phyloP scores from a whole-genome alignment of 2,329 filamentous ascomycete species.

The Epichloe baconii region DNA sequence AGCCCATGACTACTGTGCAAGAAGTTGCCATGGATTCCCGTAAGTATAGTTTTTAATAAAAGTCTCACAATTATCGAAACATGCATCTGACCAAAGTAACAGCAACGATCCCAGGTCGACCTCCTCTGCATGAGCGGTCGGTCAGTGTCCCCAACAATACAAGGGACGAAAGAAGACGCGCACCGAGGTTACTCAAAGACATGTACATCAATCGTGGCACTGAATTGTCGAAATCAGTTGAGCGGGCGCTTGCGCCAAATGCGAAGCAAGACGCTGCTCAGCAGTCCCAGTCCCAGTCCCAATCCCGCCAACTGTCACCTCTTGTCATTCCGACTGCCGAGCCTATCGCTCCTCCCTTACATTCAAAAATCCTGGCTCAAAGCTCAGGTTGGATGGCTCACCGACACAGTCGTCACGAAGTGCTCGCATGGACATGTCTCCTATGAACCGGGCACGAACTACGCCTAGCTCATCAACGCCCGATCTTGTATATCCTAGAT shows the following conservation, averaged over 20 bases:
- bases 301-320: conserved; percentile 35
- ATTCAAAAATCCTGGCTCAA: conserved; percentile 28
- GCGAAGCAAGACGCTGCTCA: conserved; percentile 27
- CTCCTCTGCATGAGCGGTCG: conserved; percentile 50
- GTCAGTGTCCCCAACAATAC: conserved; percentile 38
- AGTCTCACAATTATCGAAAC: neutral
- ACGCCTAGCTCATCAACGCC: conserved; percentile 22
- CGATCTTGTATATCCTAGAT: conserved; percentile 29
- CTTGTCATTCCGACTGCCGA: conserved; percentile 37
- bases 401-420: conserved; percentile 28
- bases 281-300: conserved; percentile 15
- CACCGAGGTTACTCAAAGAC: neutral
- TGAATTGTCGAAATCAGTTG: conserved; percentile 11
- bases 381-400: conserved; percentile 32
- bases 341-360: conserved; percentile 10
- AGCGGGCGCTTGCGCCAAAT: conserved; percentile 9
- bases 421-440: conserved; percentile 33
- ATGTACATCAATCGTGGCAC: conserved; percentile 8
- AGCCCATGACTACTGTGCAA: conserved; percentile 56
- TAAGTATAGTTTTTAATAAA: conserved; percentile 26
- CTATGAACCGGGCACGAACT: conserved; percentile 29
- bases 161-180: conserved; percentile 7
- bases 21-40: conserved; percentile 58
- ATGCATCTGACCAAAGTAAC: conserved; percentile 9
- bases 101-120: conserved; percentile 57